phyloP scores from a whole-genome alignment of 352 stramenopile genomes.

The Phytophthora pini region DNA sequence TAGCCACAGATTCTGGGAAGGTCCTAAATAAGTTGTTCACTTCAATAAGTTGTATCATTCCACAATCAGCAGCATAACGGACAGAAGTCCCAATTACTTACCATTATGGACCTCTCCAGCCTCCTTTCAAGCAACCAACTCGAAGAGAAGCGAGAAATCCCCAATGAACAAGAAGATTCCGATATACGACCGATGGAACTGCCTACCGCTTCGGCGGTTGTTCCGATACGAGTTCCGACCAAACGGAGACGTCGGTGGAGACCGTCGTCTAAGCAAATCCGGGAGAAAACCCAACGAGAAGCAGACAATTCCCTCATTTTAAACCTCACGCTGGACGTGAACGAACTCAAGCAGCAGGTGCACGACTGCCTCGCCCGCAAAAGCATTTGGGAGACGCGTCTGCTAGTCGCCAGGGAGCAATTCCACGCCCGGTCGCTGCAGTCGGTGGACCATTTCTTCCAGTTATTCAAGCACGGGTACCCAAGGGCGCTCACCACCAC shows the following conservation, averaged over 20 bases:
- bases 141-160: conserved; percentile 1
- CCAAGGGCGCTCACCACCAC: background rate
- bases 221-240: background rate
- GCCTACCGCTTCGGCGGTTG: no score
- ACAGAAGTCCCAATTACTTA: no score
- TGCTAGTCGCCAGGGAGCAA: conserved; percentile 32
- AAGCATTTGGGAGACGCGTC: conserved; percentile 29
- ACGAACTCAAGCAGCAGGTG: conserved; percentile 38
- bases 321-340: conserved; percentile 41
- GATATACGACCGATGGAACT: background rate
- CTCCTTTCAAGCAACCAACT: conserved; percentile 8
- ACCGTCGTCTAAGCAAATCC: conserved; percentile 4
- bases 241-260: conserved; percentile 10
- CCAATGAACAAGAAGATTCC: background rate
- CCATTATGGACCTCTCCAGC: conserved; percentile 4
- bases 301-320: conserved; percentile 23
- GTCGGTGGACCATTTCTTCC: conserved; percentile 41
- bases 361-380: conserved; percentile 30
- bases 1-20: no score
- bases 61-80: no score
- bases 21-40: no score
- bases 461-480: conserved; percentile 38
- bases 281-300: conserved; percentile 22
- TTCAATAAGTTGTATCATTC: no score
- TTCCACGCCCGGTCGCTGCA: conserved; percentile 35